Conservation (phyloP, 306 rosid species). For the Lagenaria siceraria region DNA sequence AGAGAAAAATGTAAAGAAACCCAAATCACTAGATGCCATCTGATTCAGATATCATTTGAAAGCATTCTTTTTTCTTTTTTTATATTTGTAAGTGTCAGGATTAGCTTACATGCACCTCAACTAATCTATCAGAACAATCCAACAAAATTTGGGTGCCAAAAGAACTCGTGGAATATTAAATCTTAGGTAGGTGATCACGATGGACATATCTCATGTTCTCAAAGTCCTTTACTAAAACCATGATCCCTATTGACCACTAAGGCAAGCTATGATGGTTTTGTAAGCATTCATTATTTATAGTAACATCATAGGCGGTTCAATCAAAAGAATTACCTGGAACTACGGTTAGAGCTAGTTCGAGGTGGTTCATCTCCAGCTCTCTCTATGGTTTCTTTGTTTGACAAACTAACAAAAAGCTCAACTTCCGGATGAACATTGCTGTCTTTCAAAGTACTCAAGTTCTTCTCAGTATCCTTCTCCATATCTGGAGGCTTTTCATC, state of each 20-base stretch:
- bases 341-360: constrained; percentile 20
- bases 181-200: too few species aligned
- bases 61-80: not conserved
- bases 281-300: not conserved
- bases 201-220: too few species aligned
- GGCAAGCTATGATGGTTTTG: too few species aligned
- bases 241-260: too few species aligned
- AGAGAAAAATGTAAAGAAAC: not conserved
- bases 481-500: constrained; percentile 11
- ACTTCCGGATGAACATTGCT: constrained; percentile 5
- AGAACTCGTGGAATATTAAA: too few species aligned
- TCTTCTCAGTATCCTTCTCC: constrained; percentile 16
- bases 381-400: constrained; percentile 13
- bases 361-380: constrained; percentile 20
- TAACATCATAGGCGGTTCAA: not conserved
- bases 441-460: constrained; percentile 21
- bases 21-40: not conserved
- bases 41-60: not conserved
- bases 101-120: too few species aligned
- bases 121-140: too few species aligned
- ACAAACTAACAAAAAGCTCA: constrained; percentile 11
- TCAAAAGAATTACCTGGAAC: constrained; percentile 29
- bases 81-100: too few species aligned
- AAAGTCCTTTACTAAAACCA: too few species aligned
- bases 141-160: too few species aligned